Evolutionary conservation across 2,329 filamentous ascomycete species (phyloP).

Genomic region (Neoascochyta sp.): DNA sequence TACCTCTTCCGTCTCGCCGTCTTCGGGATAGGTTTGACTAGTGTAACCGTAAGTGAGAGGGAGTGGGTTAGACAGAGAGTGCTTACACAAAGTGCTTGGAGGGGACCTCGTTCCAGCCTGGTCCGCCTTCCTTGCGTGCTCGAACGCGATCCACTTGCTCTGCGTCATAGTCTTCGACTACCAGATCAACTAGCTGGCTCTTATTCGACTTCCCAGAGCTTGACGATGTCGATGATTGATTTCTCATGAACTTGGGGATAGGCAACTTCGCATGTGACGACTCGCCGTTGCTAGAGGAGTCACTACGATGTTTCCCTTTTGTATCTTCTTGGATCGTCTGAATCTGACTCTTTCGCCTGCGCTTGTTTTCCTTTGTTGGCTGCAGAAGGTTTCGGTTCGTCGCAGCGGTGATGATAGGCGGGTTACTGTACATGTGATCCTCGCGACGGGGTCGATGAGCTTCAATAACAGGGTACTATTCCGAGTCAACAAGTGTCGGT

Average conservation of each 20-base stretch:
- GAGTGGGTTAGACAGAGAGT: not conserved
- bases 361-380: constrained; percentile 49
- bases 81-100: constrained; percentile 55
- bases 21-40: constrained; percentile 48
- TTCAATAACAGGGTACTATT: constrained; percentile 95
- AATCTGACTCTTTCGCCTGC: constrained; percentile 48
- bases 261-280: constrained; percentile 33
- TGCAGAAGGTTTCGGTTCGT: constrained; percentile 55
- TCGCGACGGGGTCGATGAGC: constrained; percentile 71
- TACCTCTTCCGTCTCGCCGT: constrained; percentile 49
- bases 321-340: constrained; percentile 42
- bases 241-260: constrained; percentile 39
- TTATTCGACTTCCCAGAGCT: constrained; percentile 52
- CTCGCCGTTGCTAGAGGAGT: constrained; percentile 35
- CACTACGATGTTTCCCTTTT: constrained; percentile 45
- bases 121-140: constrained; percentile 59
- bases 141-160: constrained; percentile 61
- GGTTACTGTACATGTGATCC: constrained; percentile 55
- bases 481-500: too few relatives aligned
- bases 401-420: constrained; percentile 53
- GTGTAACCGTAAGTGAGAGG: constrained; percentile 7
- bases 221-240: constrained; percentile 47
- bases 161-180: constrained; percentile 61
- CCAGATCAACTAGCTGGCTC: constrained; percentile 63
- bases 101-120: constrained; percentile 57